Conservation (phyloP, 2,329 filamentous ascomycete species). For the Plenodomus lindquistii region DNA sequence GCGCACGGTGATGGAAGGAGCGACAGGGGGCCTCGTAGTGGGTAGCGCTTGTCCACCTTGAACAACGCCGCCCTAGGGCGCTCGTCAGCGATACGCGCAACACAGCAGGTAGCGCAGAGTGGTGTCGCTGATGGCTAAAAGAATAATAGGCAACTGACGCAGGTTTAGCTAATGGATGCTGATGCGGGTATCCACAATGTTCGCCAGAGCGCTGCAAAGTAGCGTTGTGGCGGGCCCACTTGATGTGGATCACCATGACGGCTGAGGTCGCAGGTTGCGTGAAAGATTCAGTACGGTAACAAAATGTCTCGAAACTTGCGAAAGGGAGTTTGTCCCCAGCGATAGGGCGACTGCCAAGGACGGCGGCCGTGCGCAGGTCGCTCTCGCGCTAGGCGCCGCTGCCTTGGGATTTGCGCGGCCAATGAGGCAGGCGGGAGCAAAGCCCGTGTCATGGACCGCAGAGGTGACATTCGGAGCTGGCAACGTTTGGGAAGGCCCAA, state of each 20-base stretch:
- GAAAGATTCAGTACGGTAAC: constrained; percentile 29
- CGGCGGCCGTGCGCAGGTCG: constrained; percentile 29
- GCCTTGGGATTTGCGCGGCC: constrained; percentile 15
- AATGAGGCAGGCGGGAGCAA: constrained; percentile 9
- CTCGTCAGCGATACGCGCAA: constrained; percentile 8
- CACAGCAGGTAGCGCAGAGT: background rate
- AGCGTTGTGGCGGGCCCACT: constrained; percentile 5
- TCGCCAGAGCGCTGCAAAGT: background rate
- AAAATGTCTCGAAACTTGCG: constrained; percentile 17
- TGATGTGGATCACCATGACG: constrained; percentile 26
- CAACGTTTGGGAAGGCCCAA: background rate
- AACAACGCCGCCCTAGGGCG: constrained; percentile 22
- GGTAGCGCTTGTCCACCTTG: constrained; percentile 14
- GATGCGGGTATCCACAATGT: background rate
- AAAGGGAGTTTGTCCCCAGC: constrained; percentile 27
- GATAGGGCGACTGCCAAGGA: constrained; percentile 33
- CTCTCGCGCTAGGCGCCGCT: constrained; percentile 6
- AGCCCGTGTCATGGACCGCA: constrained; percentile 16
- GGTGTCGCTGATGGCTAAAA: constrained; percentile 1
- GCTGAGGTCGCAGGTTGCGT: constrained; percentile 20
- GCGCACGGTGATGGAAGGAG: constrained; percentile 22
- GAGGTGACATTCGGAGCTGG: constrained; percentile 10
- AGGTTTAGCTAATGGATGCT: constrained; percentile 8
- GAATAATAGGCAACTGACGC: constrained; percentile 16
- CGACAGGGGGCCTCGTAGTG: constrained; percentile 14